These are phyloP conservation scores for Eucalyptus tenuipes DNA, from an alignment of 345 rosid species.

Conservation along the genomic window DNA sequence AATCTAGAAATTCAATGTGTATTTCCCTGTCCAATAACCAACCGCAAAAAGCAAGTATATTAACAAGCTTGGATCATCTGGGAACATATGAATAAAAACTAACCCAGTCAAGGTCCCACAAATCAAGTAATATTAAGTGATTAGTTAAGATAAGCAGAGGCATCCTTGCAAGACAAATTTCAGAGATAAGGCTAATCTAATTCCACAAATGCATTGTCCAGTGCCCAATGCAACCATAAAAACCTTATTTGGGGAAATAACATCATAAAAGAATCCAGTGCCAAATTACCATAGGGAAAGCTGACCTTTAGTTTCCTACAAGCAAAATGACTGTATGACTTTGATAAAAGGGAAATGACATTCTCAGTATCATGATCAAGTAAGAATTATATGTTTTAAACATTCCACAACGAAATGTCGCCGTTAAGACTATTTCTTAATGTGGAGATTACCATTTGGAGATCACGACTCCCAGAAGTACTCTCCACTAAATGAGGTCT, in stretches of 20 bases:
- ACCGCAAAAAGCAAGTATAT: not conserved
- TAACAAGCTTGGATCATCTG: not conserved
- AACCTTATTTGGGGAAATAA: not conserved
- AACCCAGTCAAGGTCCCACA: not conserved
- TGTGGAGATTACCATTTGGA: slow-evolving; percentile 56
- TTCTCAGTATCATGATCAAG: not conserved
- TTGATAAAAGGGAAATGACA: not conserved
- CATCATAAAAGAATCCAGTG: not conserved
- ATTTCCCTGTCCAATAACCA: not conserved
- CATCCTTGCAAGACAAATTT: not conserved
- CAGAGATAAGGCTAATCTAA: not conserved
- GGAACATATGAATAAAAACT: not conserved
- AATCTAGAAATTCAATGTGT: not conserved
- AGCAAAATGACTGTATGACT: not conserved
- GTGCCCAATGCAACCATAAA: not conserved
- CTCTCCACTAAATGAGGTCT: slow-evolving; percentile 87
- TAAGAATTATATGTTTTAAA: not conserved
- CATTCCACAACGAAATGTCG: not conserved
- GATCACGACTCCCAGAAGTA: slow-evolving; percentile 93
- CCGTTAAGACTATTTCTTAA: not conserved
- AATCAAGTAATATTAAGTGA: not conserved
- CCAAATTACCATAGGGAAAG: not conserved
- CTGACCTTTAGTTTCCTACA: not conserved
- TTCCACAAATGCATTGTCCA: not conserved
- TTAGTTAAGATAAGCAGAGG: not conserved